Evolutionary conservation across 495 filamentous ascomycete genomes (phyloP).

Genomic region (Penicillium antarcticum): DNA sequence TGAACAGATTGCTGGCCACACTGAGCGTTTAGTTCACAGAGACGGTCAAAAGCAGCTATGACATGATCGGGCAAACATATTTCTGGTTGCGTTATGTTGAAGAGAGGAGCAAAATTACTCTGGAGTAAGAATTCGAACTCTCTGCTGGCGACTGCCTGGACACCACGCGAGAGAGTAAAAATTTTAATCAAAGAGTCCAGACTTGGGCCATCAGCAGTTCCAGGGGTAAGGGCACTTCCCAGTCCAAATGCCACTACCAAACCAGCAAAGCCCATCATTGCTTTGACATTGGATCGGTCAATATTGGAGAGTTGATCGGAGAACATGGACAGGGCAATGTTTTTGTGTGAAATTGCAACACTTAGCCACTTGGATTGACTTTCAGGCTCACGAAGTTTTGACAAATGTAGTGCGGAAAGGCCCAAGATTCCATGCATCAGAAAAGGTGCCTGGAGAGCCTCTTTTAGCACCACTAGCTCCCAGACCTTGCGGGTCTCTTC

Average conservation of each 20-base stretch:
- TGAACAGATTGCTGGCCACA: not conserved
- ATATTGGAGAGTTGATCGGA: conserved; percentile 12
- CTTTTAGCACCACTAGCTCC: conserved; percentile 27
- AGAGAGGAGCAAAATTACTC: conserved; percentile 23
- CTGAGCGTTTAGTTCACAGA: conserved; percentile 11
- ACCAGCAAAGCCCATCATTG: conserved; percentile 19
- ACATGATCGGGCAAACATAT: conserved; percentile 5
- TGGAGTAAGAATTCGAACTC: conserved; percentile 9
- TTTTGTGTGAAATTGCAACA: conserved; percentile 23
- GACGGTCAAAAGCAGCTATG: conserved; percentile 9
- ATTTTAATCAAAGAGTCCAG: conserved; percentile 17
- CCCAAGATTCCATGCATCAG: conserved; percentile 37
- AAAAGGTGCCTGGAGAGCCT: conserved; percentile 31
- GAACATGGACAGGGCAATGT: conserved; percentile 18
- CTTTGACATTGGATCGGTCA: conserved; percentile 13
- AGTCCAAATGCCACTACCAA: conserved; percentile 24
- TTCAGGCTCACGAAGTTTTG: conserved; percentile 11
- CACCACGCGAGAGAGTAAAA: conserved; percentile 20
- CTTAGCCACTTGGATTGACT: conserved; percentile 15
- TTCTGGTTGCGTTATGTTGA: conserved; percentile 4
- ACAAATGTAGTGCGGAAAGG: conserved; percentile 33
- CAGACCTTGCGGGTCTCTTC: conserved; percentile 24
- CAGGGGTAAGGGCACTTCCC: conserved; percentile 13
- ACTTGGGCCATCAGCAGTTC: conserved; percentile 13
- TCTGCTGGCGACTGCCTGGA: conserved; percentile 11